Evolutionary conservation across 2,329 filamentous ascomycete species (phyloP).

Genomic region (Kalmusia sp.): DNA sequence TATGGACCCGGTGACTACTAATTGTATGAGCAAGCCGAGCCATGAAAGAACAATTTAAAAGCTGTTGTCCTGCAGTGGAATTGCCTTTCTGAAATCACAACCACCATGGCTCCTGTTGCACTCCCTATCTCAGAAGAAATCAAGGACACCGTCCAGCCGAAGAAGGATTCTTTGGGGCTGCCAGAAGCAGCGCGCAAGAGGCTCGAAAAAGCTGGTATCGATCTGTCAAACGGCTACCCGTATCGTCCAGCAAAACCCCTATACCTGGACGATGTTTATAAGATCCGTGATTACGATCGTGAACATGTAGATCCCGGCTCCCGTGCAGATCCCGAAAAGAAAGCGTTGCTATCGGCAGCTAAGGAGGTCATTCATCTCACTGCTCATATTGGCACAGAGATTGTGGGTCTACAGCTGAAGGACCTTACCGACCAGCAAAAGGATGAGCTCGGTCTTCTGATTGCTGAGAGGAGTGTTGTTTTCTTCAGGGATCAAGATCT

Average conservation of each 20-base stretch:
- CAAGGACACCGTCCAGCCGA: conserved; percentile 66
- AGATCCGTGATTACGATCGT: conserved; percentile 61
- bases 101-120: conserved; percentile 63
- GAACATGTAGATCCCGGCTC: conserved; percentile 44
- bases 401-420: conserved; percentile 55
- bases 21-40: background rate
- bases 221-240: conserved; percentile 74
- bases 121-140: conserved; percentile 62
- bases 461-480: conserved; percentile 53
- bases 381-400: conserved; percentile 46
- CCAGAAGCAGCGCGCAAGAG: conserved; percentile 64
- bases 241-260: conserved; percentile 72
- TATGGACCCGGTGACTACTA: background rate
- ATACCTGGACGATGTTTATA: conserved; percentile 73
- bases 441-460: conserved; percentile 57
- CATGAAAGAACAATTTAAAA: background rate
- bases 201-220: conserved; percentile 72
- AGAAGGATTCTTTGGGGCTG: conserved; percentile 69
- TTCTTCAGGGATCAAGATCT: conserved; percentile 60
- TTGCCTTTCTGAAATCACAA: background rate
- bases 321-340: conserved; percentile 61
- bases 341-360: conserved; percentile 40
- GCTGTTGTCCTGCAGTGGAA: background rate
- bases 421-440: conserved; percentile 56
- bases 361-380: conserved; percentile 53